phyloP scores from a whole-genome alignment of 2,329 filamentous ascomycete species.

The Dryadomyces quercus-mongolicae region DNA sequence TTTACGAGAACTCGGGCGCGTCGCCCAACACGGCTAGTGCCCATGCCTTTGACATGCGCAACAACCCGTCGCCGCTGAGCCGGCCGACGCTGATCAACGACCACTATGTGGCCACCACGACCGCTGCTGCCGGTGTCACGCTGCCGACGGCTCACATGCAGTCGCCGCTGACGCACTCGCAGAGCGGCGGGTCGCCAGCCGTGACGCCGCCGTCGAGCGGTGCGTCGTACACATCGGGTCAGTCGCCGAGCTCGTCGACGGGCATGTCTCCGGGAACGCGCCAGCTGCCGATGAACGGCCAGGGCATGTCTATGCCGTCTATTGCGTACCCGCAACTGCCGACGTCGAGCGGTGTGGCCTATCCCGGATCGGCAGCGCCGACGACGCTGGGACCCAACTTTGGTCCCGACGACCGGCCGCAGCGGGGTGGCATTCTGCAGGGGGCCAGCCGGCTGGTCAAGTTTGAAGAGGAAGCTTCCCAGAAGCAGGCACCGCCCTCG shows the following conservation, averaged over 20 bases:
- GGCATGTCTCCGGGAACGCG: conserved; percentile 57
- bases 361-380: conserved; percentile 54
- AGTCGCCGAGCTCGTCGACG: conserved; percentile 63
- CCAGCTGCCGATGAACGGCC: conserved; percentile 24
- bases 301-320: conserved; percentile 34
- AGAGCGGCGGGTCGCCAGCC: conserved; percentile 52
- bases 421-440: conserved; percentile 56
- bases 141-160: conserved; percentile 43
- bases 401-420: conserved; percentile 49
- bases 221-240: conserved; percentile 65
- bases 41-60: conserved; percentile 46
- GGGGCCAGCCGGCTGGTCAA: conserved; percentile 33
- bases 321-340: conserved; percentile 65
- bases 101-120: conserved; percentile 17
- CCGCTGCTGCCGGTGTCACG: not conserved
- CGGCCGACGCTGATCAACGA: conserved; percentile 16
- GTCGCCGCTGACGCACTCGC: conserved; percentile 40
- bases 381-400: conserved; percentile 60
- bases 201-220: conserved; percentile 65
- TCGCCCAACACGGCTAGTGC: conserved; percentile 71
- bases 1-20: conserved; percentile 84
- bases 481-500: conserved; percentile 2
- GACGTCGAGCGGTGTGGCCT: conserved; percentile 47
- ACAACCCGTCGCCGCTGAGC: conserved; percentile 26
- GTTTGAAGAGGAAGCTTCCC: too few relatives aligned